phyloP scores from a whole-genome alignment of 345 rosid genomes.

The Zanthoxylum bungeanum region DNA sequence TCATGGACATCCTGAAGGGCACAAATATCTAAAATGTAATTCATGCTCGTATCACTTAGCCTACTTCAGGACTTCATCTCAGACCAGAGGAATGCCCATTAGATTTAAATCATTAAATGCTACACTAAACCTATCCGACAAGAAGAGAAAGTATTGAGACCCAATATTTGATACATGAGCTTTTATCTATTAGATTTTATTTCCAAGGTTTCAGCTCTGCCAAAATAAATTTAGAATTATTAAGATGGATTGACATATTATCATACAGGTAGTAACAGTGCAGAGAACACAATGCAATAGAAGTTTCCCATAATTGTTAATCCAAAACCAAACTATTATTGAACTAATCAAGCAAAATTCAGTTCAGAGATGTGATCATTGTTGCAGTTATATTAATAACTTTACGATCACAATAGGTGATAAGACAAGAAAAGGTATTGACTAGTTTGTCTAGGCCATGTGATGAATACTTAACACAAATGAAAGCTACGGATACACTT shows the following conservation, averaged over 20 bases:
- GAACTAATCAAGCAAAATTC: not conserved
- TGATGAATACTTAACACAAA: not conserved
- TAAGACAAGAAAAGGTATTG: not conserved
- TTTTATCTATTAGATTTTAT: not conserved
- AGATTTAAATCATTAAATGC: not conserved
- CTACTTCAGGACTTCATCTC: not conserved
- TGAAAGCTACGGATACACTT: not conserved
- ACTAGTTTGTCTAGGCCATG: not conserved
- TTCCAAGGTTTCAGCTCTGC: not conserved
- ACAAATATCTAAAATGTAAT: not conserved
- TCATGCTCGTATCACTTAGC: not conserved
- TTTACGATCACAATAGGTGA: not conserved
- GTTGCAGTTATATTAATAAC: not conserved
- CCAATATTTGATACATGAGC: not conserved
- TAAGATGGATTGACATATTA: not conserved
- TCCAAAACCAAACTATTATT: not conserved
- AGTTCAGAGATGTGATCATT: not conserved
- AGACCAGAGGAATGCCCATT: conserved; percentile 2
- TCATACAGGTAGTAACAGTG: not conserved
- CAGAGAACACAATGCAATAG: not conserved
- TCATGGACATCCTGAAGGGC: conserved; percentile 45
- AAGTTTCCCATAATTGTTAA: not conserved
- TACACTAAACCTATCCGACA: not conserved
- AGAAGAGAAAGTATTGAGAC: not conserved
- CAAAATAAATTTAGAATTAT: not conserved